phyloP scores from a whole-genome alignment of 225 moss, liverwort and hornwort species.

The Straminergon stramineum region DNA sequence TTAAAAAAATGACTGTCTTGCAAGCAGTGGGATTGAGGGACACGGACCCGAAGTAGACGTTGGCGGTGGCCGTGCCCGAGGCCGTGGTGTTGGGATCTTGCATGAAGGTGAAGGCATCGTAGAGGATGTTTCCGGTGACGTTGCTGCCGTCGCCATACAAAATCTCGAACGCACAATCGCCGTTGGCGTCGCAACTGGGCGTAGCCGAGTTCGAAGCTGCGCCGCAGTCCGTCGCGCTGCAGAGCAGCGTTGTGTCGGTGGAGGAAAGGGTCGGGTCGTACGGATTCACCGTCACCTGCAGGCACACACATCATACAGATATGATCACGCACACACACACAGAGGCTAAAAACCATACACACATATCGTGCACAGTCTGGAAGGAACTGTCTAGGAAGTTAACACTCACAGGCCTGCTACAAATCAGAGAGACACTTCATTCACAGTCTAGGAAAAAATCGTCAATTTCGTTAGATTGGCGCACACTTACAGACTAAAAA shows the following conservation, averaged over 20 bases:
- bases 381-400: too few relatives aligned
- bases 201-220: background rate
- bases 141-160: background rate
- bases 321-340: background rate
- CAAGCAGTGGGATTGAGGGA: background rate
- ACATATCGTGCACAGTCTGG: background rate
- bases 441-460: background rate
- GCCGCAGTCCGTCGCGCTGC: background rate
- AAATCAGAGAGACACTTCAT: background rate
- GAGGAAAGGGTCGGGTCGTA: background rate
- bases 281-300: background rate
- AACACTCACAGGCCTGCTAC: background rate
- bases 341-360: background rate
- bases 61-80: background rate
- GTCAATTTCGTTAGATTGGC: background rate
- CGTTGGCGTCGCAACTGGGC: background rate
- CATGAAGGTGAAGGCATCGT: background rate
- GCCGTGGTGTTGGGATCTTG: background rate
- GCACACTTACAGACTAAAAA: background rate
- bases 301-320: background rate
- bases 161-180: background rate
- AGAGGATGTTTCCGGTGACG: background rate
- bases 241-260: background rate
- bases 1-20: background rate
- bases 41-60: background rate